Conservation (phyloP, 2,329 filamentous ascomycete species). For the Chaetomium olivaceum region DNA sequence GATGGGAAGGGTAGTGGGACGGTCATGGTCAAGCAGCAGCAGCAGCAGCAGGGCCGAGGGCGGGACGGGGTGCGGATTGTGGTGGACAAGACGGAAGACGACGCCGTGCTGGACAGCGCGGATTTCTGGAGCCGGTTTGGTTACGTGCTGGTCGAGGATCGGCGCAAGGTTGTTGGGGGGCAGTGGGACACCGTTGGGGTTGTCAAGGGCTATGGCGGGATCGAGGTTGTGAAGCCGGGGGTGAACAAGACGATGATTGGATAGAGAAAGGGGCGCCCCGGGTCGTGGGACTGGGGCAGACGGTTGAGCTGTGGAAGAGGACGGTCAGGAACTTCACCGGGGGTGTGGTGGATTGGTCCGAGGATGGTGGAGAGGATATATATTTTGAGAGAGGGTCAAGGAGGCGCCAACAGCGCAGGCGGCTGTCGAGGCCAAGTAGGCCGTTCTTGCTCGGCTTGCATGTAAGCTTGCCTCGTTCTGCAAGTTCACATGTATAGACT, state of each 20-base stretch:
- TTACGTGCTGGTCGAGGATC: conserved; percentile 61
- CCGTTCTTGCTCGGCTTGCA: background rate
- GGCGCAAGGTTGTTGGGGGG: conserved; percentile 49
- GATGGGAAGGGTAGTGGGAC: background rate
- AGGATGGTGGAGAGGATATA: conserved; percentile 58
- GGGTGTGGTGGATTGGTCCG: conserved; percentile 66
- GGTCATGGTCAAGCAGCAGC: background rate
- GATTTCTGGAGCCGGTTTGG: conserved; percentile 65
- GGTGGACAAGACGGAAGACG: conserved; percentile 66
- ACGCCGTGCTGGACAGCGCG: conserved; percentile 45
- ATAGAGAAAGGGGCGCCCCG: conserved; percentile 6
- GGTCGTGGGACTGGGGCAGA: conserved; percentile 49
- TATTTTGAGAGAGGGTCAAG: conserved; percentile 45
- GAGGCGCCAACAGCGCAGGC: background rate
- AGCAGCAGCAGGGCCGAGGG: too few relatives aligned
- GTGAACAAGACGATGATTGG: conserved; percentile 15
- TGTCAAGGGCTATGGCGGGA: conserved; percentile 58
- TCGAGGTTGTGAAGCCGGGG: conserved; percentile 56
- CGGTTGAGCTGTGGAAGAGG: conserved; percentile 44
- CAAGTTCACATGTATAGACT: background rate
- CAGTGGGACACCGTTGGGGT: conserved; percentile 59
- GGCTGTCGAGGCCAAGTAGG: conserved; percentile 4
- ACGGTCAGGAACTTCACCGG: conserved; percentile 50
- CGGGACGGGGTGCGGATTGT: conserved; percentile 25
- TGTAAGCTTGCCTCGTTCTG: background rate